Evolutionary conservation across 176 grass and related monocot genomes (phyloP).

Genomic region (Raddia distichophylla): DNA sequence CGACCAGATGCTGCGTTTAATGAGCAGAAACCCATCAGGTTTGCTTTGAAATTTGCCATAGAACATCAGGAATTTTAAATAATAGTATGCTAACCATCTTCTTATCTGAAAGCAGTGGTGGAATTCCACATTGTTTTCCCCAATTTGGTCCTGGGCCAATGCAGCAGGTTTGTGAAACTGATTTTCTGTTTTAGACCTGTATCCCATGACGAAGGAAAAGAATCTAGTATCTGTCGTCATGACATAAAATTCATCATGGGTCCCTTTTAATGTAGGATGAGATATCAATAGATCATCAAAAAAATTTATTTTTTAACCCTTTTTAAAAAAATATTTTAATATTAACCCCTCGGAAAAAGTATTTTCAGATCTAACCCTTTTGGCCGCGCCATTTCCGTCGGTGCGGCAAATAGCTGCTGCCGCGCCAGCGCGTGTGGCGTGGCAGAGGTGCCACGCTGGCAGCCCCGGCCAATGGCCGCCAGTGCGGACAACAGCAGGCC

Average conservation of each 20-base stretch:
- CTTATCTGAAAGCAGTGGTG: constrained; percentile 72
- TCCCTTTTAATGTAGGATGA: constrained; percentile 12
- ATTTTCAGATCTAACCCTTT: too few species aligned
- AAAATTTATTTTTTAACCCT: too few species aligned
- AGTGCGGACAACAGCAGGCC: too few species aligned
- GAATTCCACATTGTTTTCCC: constrained; percentile 98
- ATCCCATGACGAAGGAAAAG: background rate
- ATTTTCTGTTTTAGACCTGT: constrained; percentile 25
- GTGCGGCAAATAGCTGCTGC: too few species aligned
- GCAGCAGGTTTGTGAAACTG: constrained; percentile 65
- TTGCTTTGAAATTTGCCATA: constrained; percentile 20
- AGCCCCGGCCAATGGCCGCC: too few species aligned
- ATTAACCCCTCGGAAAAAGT: too few species aligned
- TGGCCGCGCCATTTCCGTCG: too few species aligned
- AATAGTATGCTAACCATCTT: constrained; percentile 30
- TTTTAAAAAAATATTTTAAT: too few species aligned
- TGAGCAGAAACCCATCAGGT: constrained; percentile 97
- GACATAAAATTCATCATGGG: background rate
- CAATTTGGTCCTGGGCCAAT: constrained; percentile 93
- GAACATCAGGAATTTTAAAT: constrained; percentile 26
- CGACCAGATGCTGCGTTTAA: constrained; percentile 95
- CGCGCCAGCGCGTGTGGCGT: too few species aligned
- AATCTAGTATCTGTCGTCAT: background rate
- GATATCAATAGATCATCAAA: background rate
- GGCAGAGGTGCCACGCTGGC: too few species aligned